Evolutionary conservation across 1,139 yeast genomes (phyloP).

Genomic region (Geotrichum fermentans): DNA sequence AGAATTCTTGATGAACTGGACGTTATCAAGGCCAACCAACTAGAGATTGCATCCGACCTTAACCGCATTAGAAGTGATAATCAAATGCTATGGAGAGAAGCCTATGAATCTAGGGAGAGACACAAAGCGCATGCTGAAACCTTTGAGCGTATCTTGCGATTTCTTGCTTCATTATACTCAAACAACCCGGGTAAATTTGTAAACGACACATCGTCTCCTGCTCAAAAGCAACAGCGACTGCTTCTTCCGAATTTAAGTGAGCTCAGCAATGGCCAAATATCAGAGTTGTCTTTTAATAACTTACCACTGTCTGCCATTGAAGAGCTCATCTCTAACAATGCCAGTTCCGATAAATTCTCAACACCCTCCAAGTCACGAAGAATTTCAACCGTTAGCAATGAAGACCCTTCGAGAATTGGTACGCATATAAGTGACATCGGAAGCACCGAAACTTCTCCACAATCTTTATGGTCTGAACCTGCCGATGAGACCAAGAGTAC

Average conservation of each 20-base stretch:
- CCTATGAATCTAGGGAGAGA: constrained; percentile 74
- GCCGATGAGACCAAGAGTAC: constrained; percentile 10
- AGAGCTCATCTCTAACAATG: constrained; percentile 12
- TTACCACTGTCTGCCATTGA: constrained; percentile 18
- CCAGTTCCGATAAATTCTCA: constrained; percentile 1
- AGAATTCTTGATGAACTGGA: constrained; percentile 68
- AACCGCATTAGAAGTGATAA: constrained; percentile 81
- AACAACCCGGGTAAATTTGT: constrained; percentile 49
- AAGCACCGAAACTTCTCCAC: constrained; percentile 15
- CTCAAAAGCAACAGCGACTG: constrained; percentile 15
- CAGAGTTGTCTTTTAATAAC: constrained; percentile 9
- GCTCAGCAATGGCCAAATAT: constrained; percentile 13
- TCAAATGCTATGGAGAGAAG: constrained; percentile 87
- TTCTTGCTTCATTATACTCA: constrained; percentile 69
- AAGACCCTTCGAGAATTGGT: constrained; percentile 4
- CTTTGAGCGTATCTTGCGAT: constrained; percentile 78
- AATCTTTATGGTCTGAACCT: constrained; percentile 10
- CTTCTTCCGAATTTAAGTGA: constrained; percentile 28
- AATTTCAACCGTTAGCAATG: constrained; percentile 12
- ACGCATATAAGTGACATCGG: constrained; percentile 13
- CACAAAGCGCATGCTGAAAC: constrained; percentile 84
- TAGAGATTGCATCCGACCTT: constrained; percentile 77
- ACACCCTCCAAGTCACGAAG: constrained; percentile 14
- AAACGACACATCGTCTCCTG: constrained; percentile 25
- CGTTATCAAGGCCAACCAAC: constrained; percentile 68